Evolutionary conservation across 495 filamentous ascomycete genomes (phyloP).

Genomic region (Neurospora sp.): DNA sequence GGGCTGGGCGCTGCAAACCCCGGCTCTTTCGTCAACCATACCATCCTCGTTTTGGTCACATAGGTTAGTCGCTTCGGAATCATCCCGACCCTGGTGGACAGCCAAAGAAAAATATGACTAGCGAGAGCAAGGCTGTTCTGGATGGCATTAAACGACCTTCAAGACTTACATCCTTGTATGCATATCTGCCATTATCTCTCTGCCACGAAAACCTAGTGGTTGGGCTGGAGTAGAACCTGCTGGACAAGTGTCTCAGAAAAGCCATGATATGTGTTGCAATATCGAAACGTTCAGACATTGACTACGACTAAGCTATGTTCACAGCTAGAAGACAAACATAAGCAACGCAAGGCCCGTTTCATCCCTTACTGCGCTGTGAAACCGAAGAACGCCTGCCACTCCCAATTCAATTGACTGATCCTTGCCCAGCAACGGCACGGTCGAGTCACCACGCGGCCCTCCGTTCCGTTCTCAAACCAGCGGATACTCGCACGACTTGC

Average conservation of each 20-base stretch:
- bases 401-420: neutral
- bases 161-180: no score
- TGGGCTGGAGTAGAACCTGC: neutral
- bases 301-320: neutral
- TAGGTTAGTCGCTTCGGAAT: neutral
- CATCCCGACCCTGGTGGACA: neutral
- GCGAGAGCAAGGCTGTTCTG: no score
- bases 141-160: no score
- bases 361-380: neutral
- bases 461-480: neutral
- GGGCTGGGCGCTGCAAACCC: neutral
- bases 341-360: neutral
- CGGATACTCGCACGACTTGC: slow-evolving; percentile 22
- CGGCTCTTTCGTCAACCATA: neutral
- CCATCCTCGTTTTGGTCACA: neutral
- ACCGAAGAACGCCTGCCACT: neutral
- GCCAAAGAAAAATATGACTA: neutral
- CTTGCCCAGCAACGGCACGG: neutral
- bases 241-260: neutral
- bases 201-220: neutral
- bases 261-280: neutral
- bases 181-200: no score
- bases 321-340: neutral
- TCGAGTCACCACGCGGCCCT: neutral
- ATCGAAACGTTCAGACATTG: neutral